These are phyloP conservation scores for Ceratocystis albifundus DNA, from an alignment of 2,329 filamentous ascomycete genomes.

Conservation along the genomic window DNA sequence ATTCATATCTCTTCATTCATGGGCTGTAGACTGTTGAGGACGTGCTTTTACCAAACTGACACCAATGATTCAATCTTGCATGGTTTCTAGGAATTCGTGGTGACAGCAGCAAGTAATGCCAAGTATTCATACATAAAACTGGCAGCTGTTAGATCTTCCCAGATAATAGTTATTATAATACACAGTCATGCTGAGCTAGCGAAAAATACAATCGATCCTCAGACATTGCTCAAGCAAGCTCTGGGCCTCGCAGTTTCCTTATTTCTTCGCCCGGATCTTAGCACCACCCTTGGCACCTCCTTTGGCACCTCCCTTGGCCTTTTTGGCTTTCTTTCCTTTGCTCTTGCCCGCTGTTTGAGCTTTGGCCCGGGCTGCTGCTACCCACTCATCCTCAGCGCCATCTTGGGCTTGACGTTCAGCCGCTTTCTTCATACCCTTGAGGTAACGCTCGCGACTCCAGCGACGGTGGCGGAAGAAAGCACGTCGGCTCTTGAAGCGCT, in stretches of 20 bases:
- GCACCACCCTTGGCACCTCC: conserved; percentile 31
- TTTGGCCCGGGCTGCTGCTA: conserved; percentile 25
- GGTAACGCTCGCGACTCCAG: conserved; percentile 35
- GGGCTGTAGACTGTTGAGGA: neutral
- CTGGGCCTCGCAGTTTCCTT: neutral
- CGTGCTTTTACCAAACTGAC: neutral
- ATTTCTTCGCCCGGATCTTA: conserved; percentile 28
- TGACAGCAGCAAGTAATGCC: neutral
- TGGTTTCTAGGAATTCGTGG: neutral
- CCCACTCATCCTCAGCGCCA: conserved; percentile 27
- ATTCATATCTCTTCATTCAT: neutral
- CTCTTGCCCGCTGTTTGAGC: conserved; percentile 29
- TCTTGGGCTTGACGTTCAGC: conserved; percentile 27
- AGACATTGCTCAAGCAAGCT: neutral
- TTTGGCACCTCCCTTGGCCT: conserved; percentile 30
- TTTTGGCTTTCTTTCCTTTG: conserved; percentile 30
- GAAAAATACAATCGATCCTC: conserved; percentile 1
- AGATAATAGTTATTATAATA: conserved; percentile 6
- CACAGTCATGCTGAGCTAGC: conserved; percentile 3
- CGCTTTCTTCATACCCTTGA: conserved; percentile 35
- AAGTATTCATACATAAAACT: conserved; percentile 11
- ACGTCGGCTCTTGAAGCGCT: conserved; percentile 41
- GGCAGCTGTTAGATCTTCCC: neutral
- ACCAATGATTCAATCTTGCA: neutral
- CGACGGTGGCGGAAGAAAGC: conserved; percentile 37